Conservation (phyloP, 179 eudicot species). For the Drosera spatulata region DNA sequence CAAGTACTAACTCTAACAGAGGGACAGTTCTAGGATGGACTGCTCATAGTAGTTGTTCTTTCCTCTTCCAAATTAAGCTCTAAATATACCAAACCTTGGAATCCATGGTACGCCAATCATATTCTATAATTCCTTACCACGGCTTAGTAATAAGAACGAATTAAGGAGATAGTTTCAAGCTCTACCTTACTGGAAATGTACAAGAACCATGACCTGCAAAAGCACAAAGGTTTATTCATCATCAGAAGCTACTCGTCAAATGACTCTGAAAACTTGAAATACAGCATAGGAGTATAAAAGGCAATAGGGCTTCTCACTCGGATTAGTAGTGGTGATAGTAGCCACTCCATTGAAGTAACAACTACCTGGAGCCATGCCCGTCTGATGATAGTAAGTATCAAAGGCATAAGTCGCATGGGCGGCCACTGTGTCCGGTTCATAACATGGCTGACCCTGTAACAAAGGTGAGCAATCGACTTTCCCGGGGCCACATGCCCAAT, state of each 20-base stretch:
- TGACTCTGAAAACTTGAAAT: not conserved
- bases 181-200: slow-evolving; percentile 59
- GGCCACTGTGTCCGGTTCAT: slow-evolving; percentile 68
- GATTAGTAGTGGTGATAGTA: slow-evolving; percentile 57
- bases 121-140: not conserved
- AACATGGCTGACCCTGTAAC: slow-evolving; percentile 69
- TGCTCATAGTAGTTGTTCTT: too few species aligned
- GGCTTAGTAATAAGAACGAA: not conserved
- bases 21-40: too few species aligned
- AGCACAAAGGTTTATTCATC: not conserved
- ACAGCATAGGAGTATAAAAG: not conserved
- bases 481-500: slow-evolving; percentile 97
- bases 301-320: slow-evolving; percentile 47
- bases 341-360: slow-evolving; percentile 92
- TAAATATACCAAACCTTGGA: too few species aligned
- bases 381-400: slow-evolving; percentile 59
- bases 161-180: not conserved
- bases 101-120: not conserved
- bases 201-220: slow-evolving; percentile 82
- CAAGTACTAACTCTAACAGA: too few species aligned
- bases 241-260: not conserved
- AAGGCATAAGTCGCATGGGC: slow-evolving; percentile 11
- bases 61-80: too few species aligned
- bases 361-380: slow-evolving; percentile 59
- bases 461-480: slow-evolving; percentile 65